A percentile compares a stretch with the other conserved stretches of the same genome.
phyloP scores from a whole-genome alignment of 331 rosid species.

The Arachis monticola region DNA sequence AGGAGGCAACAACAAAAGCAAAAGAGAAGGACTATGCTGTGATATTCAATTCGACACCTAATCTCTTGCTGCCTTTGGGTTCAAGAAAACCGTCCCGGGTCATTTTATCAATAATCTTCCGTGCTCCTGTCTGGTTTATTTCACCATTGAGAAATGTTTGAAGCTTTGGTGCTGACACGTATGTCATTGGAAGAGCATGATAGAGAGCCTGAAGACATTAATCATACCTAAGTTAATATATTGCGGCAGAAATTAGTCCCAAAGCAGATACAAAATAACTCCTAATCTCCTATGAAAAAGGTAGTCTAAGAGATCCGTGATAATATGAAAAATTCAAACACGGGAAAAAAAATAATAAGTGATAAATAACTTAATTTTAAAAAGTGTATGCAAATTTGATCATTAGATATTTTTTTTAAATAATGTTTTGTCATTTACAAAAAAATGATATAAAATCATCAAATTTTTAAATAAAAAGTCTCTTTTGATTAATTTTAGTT shows the following conservation, averaged over 20 bases:
- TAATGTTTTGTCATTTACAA: no score
- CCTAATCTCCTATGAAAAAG: constrained; percentile 2
- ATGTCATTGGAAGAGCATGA: constrained; percentile 79
- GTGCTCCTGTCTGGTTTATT: constrained; percentile 58
- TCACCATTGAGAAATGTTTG: constrained; percentile 78
- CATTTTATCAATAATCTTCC: constrained; percentile 78
- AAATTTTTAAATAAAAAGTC: no score
- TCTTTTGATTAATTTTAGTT: no score
- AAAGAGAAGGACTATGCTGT: constrained; percentile 25
- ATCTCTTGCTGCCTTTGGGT: constrained; percentile 72
- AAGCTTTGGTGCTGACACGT: constrained; percentile 75
- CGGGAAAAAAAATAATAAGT: no score
- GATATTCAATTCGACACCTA: constrained; percentile 56
- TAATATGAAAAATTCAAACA: neutral
- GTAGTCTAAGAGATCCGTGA: constrained; percentile 12
- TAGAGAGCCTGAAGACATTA: constrained; percentile 64
- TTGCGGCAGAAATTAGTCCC: constrained; percentile 20
- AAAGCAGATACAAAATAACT: constrained; percentile 1
- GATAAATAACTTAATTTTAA: no score
- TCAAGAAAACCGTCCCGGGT: constrained; percentile 80
- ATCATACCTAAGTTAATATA: constrained; percentile 4
- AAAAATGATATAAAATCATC: no score
- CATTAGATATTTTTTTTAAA: no score
- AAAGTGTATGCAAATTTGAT: no score
- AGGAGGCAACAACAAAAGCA: neutral